These are phyloP conservation scores for Plenodomus biglobosus DNA, from an alignment of 2,329 filamentous ascomycete genomes.

Conservation along the genomic window DNA sequence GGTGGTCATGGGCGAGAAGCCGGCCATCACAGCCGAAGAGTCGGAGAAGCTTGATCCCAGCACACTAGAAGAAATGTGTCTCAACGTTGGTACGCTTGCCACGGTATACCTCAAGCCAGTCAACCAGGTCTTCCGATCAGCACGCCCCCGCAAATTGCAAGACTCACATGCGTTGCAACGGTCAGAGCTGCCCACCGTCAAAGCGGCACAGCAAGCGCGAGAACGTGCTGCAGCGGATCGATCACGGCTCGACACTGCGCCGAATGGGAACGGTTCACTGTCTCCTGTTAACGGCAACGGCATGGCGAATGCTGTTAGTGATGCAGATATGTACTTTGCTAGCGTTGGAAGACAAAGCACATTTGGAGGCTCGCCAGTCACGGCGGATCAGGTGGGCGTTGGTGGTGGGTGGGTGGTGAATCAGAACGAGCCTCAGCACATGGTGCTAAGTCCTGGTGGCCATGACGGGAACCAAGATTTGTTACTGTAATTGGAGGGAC, in stretches of 20 bases:
- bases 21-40: constrained; percentile 85
- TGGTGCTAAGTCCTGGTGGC: constrained; percentile 31
- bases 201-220: constrained; percentile 46
- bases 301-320: constrained; percentile 72
- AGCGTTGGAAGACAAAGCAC: constrained; percentile 50
- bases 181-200: constrained; percentile 62
- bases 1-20: constrained; percentile 97
- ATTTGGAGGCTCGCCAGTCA: constrained; percentile 40
- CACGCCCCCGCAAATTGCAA: constrained; percentile 74
- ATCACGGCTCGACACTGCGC: constrained; percentile 28
- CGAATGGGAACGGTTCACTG: constrained; percentile 28
- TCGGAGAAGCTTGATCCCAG: constrained; percentile 88
- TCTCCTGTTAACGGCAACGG: constrained; percentile 44
- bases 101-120: constrained; percentile 98
- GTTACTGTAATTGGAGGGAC: constrained; percentile 18
- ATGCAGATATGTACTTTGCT: constrained; percentile 88
- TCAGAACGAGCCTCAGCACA: constrained; percentile 37
- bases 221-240: constrained; percentile 38
- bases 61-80: constrained; percentile 94
- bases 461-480: constrained; percentile 37
- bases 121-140: constrained; percentile 91
- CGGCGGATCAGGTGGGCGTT: constrained; percentile 28
- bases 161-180: constrained; percentile 86
- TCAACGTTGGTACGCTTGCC: constrained; percentile 92
- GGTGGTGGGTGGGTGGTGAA: constrained; percentile 43